Evolutionary conservation across 768 basidiomycete genomes (phyloP).

Genomic region (Kwoniella sp.): DNA sequence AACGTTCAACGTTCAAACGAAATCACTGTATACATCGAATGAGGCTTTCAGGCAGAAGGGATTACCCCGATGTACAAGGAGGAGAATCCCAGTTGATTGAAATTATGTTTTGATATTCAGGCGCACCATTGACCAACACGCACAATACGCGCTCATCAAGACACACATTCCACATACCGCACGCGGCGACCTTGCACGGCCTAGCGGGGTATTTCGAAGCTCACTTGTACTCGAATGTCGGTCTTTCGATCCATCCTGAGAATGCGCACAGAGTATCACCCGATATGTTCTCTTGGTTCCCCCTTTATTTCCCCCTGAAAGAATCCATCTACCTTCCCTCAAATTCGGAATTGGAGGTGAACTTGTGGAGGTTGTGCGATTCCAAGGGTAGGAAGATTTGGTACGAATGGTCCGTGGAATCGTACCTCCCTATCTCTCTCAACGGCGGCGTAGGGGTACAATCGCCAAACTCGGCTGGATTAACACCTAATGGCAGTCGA

Average conservation of each 20-base stretch:
- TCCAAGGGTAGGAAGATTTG: constrained; percentile 74
- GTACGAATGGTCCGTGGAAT: constrained; percentile 99
- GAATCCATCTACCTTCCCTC: constrained; percentile 91
- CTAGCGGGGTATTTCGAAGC: constrained; percentile 98
- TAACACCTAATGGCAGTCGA: constrained; percentile 17
- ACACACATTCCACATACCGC: constrained; percentile 86
- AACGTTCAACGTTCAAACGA: too few relatives aligned
- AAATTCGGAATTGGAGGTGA: constrained; percentile 87
- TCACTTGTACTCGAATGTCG: constrained; percentile 82
- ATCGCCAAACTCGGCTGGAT: background rate
- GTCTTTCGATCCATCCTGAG: constrained; percentile 90
- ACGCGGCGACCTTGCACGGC: constrained; percentile 90
- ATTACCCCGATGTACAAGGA: too few relatives aligned
- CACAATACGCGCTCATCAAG: constrained; percentile 90
- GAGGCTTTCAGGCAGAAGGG: too few relatives aligned
- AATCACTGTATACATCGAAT: too few relatives aligned
- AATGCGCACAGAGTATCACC: constrained; percentile 82
- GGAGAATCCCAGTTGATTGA: background rate
- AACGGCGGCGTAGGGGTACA: background rate
- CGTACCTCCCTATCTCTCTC: constrained; percentile 69
- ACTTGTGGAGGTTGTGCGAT: constrained; percentile 90
- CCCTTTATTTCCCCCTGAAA: constrained; percentile 90
- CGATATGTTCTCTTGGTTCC: constrained; percentile 99
- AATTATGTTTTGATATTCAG: constrained; percentile 56
- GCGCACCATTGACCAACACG: constrained; percentile 87